Percentiles rank a stretch among this genome's conserved stretches.
phyloP scores from a whole-genome alignment of 768 basidiomycete species.

The Mycena vulgaris region DNA sequence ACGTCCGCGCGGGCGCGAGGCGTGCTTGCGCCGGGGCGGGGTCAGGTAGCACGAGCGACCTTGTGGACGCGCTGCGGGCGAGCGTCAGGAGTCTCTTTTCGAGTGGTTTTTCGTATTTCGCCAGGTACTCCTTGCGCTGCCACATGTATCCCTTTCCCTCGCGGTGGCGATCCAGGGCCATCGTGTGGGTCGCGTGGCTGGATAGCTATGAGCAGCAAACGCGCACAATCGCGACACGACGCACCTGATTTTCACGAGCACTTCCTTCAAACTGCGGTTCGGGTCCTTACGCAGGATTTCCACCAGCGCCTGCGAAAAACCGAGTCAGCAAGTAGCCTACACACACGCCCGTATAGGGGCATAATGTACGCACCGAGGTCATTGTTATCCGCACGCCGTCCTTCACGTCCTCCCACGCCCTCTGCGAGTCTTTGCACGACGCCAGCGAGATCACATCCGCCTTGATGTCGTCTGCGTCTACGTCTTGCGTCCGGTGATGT shows the following conservation, averaged over 20 bases:
- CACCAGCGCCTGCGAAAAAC: constrained; percentile 28
- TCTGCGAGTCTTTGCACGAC: constrained; percentile 36
- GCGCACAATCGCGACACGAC: background rate
- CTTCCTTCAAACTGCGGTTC: background rate
- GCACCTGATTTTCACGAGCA: constrained; percentile 21
- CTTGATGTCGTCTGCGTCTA: background rate
- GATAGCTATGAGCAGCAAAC: no score
- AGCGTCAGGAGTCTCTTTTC: no score
- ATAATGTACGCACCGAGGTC: constrained; percentile 7
- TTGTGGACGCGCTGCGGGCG: background rate
- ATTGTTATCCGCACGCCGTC: constrained; percentile 16
- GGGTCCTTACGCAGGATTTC: constrained; percentile 11
- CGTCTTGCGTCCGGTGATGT: no score
- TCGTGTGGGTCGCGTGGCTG: constrained; percentile 18
- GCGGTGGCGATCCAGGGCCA: background rate
- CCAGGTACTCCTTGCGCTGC: background rate
- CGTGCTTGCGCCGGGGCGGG: background rate
- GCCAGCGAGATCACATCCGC: constrained; percentile 37
- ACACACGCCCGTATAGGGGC: no score
- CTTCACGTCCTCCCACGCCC: constrained; percentile 34
- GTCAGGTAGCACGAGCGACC: background rate
- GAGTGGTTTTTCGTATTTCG: no score
- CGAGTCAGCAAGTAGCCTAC: no score
- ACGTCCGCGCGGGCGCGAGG: constrained; percentile 1
- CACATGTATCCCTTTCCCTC: background rate